Percentiles rank a stretch among this genome's conserved stretches.
These are phyloP conservation scores for Capsicum rhomboideum DNA, from an alignment of 257 asterid species.

Conservation along the genomic window DNA sequence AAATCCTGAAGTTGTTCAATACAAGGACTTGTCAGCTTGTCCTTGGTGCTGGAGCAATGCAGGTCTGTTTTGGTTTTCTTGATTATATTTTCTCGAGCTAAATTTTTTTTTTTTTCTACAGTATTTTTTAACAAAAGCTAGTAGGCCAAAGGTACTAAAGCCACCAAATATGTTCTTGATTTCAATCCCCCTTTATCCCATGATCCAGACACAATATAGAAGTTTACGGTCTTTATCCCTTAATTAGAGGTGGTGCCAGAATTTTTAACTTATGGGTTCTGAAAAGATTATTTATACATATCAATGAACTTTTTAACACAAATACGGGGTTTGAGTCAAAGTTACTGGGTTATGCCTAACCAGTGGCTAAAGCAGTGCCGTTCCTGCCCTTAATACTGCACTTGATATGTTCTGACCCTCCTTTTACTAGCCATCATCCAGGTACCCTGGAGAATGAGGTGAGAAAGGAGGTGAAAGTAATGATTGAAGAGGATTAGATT, in stretches of 20 bases:
- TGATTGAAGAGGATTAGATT: background rate
- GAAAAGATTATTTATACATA: background rate
- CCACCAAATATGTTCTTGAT: background rate
- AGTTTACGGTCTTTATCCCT: background rate
- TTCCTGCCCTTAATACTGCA: background rate
- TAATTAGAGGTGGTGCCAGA: background rate
- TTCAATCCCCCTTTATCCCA: background rate
- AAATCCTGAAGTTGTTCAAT: slow-evolving; percentile 84
- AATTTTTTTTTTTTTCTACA: background rate
- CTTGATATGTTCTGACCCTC: background rate
- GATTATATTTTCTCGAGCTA: background rate
- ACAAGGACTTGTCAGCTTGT: slow-evolving; percentile 97
- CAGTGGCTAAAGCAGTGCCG: background rate
- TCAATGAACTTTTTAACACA: background rate
- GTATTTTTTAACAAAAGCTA: background rate
- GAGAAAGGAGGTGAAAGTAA: background rate
- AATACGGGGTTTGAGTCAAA: background rate
- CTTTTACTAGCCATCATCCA: background rate
- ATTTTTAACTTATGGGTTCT: background rate
- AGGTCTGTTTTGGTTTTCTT: slow-evolving; percentile 36
- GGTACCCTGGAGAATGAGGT: background rate
- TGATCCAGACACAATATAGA: background rate
- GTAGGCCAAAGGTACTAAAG: background rate
- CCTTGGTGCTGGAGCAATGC: slow-evolving; percentile 99
- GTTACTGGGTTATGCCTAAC: background rate